Conservation (phyloP, 2,329 filamentous ascomycete species). For the Aspergillus fischeri region DNA sequence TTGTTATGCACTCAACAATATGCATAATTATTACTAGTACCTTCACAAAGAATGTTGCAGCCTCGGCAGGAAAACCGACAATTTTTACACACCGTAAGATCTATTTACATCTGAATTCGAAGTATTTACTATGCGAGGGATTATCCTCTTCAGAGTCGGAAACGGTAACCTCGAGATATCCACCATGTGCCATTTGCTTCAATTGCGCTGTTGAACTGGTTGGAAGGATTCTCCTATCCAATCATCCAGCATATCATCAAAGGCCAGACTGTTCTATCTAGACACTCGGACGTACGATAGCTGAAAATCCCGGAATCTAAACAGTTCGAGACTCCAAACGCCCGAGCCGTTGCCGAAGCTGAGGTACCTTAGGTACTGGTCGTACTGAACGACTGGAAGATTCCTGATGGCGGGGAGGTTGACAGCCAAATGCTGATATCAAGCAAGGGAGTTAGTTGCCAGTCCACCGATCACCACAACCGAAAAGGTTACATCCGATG, state of each 20-base stretch:
- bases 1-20: not conserved
- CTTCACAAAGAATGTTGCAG: not conserved
- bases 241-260: not conserved
- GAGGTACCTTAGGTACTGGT: not conserved
- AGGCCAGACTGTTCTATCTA: not conserved
- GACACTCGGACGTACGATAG: not conserved
- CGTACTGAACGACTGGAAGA: not conserved
- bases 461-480: not conserved
- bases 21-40: not conserved
- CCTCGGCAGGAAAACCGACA: not conserved
- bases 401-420: not conserved
- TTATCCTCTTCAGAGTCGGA: not conserved
- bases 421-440: not conserved
- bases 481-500: not conserved
- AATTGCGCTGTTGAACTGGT: too few relatives aligned
- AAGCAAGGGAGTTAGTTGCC: not conserved
- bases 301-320: not conserved
- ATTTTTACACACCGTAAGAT: not conserved
- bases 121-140: not conserved
- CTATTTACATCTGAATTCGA: not conserved
- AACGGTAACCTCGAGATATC: not conserved
- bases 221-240: not conserved
- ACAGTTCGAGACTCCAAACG: not conserved
- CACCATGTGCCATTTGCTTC: not conserved
- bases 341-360: not conserved